Evolutionary conservation across 306 rosid genomes (phyloP).

Genomic region (Sicyos baderoa): DNA sequence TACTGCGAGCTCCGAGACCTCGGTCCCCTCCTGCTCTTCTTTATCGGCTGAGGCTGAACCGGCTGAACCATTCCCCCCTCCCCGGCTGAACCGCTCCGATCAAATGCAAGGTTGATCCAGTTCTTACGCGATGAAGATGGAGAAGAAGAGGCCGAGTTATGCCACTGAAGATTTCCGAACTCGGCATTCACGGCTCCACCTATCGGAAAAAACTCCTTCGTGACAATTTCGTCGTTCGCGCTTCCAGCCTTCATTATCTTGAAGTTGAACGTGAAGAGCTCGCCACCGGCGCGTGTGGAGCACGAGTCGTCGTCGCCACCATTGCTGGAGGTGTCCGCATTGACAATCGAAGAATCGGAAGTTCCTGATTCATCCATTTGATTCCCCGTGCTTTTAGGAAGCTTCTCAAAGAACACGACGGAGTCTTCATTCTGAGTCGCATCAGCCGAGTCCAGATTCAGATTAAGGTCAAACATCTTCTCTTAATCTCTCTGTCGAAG

Average conservation of each 20-base stretch:
- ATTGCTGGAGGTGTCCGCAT: conserved; percentile 81
- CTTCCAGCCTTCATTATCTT: conserved; percentile 64
- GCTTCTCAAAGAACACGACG: conserved; percentile 30
- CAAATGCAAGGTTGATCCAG: conserved; percentile 58
- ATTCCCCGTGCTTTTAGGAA: conserved; percentile 51
- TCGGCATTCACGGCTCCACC: conserved; percentile 25
- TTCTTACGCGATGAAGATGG: conserved; percentile 36
- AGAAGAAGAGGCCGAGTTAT: conserved; percentile 38
- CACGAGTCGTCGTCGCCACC: conserved; percentile 76
- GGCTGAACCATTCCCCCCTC: conserved; percentile 41
- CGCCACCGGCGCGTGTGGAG: conserved; percentile 63
- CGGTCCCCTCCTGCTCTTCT: conserved; percentile 94
- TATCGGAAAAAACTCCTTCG: conserved; percentile 65
- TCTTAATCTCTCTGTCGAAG: conserved; percentile 13
- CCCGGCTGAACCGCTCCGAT: conserved; percentile 33
- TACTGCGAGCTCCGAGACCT: too few species aligned
- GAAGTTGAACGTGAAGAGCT: conserved; percentile 56
- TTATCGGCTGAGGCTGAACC: conserved; percentile 45
- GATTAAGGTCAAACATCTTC: conserved; percentile 81
- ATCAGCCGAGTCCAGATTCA: conserved; percentile 50
- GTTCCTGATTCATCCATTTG: conserved; percentile 92
- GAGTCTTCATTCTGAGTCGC: conserved; percentile 42
- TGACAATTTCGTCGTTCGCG: conserved; percentile 27
- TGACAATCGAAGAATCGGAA: conserved; percentile 85
- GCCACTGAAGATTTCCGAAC: conserved; percentile 40